Evolutionary conservation across 1,284 basidiomycete genomes (phyloP).

Genomic region (Chalciporus sp.): DNA sequence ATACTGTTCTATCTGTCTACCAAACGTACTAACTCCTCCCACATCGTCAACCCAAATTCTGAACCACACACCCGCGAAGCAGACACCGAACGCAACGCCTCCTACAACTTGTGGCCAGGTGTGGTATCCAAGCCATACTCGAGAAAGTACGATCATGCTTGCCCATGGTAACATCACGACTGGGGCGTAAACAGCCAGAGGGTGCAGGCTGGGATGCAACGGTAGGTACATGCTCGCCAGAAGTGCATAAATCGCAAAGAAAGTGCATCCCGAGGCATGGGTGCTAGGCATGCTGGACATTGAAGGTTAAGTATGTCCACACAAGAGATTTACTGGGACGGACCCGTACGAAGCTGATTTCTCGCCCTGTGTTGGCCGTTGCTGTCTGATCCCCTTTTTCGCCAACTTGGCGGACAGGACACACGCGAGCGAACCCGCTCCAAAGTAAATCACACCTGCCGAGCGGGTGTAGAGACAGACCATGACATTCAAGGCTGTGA

Average conservation of each 20-base stretch:
- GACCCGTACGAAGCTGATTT: slow-evolving; percentile 67
- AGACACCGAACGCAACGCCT: slow-evolving; percentile 63
- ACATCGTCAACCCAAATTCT: slow-evolving; percentile 48
- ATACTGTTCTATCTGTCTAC: slow-evolving; percentile 13
- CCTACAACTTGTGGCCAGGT: slow-evolving; percentile 73
- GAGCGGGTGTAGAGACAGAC: slow-evolving; percentile 69
- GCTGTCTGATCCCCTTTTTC: slow-evolving; percentile 70
- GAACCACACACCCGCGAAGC: slow-evolving; percentile 64
- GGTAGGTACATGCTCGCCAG: slow-evolving; percentile 61
- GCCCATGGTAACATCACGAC: slow-evolving; percentile 58
- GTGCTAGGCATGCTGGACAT: slow-evolving; percentile 82
- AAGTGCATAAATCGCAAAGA: slow-evolving; percentile 68
- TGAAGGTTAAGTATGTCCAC: slow-evolving; percentile 13
- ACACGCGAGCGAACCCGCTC: slow-evolving; percentile 63
- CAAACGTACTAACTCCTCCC: slow-evolving; percentile 22
- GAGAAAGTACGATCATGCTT: slow-evolving; percentile 58
- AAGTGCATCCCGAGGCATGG: slow-evolving; percentile 78
- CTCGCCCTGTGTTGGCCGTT: slow-evolving; percentile 58
- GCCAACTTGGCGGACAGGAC: slow-evolving; percentile 66
- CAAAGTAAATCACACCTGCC: slow-evolving; percentile 70
- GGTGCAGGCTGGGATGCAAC: slow-evolving; percentile 46
- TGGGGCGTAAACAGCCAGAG: slow-evolving; percentile 41
- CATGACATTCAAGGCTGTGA: slow-evolving; percentile 59
- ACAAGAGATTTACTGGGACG: slow-evolving; percentile 26
- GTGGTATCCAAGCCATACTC: slow-evolving; percentile 83